phyloP scores from a whole-genome alignment of 495 filamentous ascomycete species.

The Penicillium daleae region DNA sequence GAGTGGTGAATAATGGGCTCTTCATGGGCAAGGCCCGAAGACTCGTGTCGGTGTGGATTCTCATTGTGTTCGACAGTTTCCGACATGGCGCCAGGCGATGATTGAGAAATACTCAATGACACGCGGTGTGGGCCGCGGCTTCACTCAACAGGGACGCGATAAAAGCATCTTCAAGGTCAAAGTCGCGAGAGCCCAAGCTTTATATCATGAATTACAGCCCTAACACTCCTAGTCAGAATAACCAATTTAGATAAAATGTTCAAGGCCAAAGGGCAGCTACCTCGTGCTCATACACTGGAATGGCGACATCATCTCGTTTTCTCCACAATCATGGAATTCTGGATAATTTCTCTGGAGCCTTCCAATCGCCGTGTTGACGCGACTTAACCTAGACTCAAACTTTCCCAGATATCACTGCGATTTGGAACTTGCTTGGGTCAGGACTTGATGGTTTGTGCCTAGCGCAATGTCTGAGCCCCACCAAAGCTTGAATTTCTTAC shows the following conservation, averaged over 20 bases:
- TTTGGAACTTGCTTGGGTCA: neutral
- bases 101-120: neutral
- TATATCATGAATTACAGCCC: neutral
- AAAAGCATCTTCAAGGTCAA: neutral
- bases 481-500: neutral
- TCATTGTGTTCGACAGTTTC: neutral
- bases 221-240: neutral
- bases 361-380: neutral
- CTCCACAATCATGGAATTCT: neutral
- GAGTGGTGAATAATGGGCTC: conserved; percentile 1
- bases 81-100: neutral
- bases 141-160: too few species aligned
- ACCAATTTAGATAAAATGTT: neutral
- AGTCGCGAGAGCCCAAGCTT: neutral
- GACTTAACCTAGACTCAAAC: neutral
- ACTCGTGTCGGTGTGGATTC: neutral
- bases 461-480: neutral
- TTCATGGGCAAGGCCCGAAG: neutral
- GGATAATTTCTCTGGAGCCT: neutral
- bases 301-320: neutral
- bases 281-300: neutral
- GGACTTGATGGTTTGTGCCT: neutral
- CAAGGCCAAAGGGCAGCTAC: neutral
- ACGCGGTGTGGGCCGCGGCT: too few species aligned
- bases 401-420: neutral